Evolutionary conservation across 306 rosid genomes (phyloP).

Genomic region (Canavalia ensiformis): DNA sequence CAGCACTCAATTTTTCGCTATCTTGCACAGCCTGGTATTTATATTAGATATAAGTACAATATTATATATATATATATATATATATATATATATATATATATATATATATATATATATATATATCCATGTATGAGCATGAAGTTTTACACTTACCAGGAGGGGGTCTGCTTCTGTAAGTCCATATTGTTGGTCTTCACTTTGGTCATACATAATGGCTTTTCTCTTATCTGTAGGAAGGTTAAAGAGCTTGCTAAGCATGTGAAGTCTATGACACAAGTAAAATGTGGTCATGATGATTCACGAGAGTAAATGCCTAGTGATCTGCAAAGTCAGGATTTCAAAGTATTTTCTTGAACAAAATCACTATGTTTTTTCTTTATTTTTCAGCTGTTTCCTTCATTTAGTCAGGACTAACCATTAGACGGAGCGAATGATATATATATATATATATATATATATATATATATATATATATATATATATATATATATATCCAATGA

Average conservation of each 20-base stretch:
- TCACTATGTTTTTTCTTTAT: neutral
- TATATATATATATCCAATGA: neutral
- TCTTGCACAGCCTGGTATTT: slow-evolving; percentile 55
- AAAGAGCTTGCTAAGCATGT: slow-evolving; percentile 29
- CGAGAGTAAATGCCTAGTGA: neutral
- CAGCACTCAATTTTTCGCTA: slow-evolving; percentile 38
- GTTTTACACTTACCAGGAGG: slow-evolving; percentile 55
- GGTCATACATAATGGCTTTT: slow-evolving; percentile 41
- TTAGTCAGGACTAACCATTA: slow-evolving; percentile 8
- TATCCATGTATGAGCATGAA: slow-evolving; percentile 18
- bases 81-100: slow-evolving; percentile 23
- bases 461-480: too few relatives aligned
- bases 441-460: neutral
- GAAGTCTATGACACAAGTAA: slow-evolving; percentile 22
- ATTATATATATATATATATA: slow-evolving; percentile 29
- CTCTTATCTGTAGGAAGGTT: slow-evolving; percentile 52
- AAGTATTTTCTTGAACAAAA: slow-evolving; percentile 6
- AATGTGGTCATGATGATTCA: slow-evolving; percentile 26
- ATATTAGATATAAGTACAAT: slow-evolving; percentile 19
- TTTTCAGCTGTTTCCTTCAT: neutral
- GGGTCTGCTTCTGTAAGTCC: slow-evolving; percentile 56
- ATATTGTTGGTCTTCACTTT: slow-evolving; percentile 45
- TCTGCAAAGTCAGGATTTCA: slow-evolving; percentile 18
- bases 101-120: slow-evolving; percentile 31
- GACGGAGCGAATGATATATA: neutral